Percentiles rank a stretch among this genome's conserved stretches.
phyloP scores from a whole-genome alignment of 2,329 filamentous ascomycete genomes.

The Ophiostoma montium region DNA sequence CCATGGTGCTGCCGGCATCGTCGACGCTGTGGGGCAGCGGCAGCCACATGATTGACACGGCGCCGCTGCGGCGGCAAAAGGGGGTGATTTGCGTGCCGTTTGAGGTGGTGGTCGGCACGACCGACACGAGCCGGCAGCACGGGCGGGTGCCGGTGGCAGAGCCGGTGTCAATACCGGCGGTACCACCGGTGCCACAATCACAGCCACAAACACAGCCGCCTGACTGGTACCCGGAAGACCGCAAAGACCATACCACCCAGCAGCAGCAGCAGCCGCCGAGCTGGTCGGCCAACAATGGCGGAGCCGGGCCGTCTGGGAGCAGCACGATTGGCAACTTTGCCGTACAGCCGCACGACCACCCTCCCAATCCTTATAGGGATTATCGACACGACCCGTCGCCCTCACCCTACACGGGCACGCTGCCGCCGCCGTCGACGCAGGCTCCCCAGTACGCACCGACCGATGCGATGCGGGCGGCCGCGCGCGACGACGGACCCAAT shows the following conservation, averaged over 20 bases:
- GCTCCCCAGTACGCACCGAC: constrained; percentile 38
- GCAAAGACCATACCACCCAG: constrained; percentile 12
- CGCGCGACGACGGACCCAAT: constrained; percentile 43
- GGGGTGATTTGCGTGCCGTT: constrained; percentile 80
- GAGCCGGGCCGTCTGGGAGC: background rate
- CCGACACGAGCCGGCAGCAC: constrained; percentile 51
- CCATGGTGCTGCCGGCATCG: constrained; percentile 11
- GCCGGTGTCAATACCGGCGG: constrained; percentile 4
- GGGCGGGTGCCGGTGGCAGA: constrained; percentile 17
- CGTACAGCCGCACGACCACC: background rate
- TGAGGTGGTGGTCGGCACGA: constrained; percentile 75
- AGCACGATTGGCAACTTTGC: no score
- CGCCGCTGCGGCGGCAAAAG: constrained; percentile 73
- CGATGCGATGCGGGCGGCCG: constrained; percentile 31
- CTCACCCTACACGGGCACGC: constrained; percentile 12
- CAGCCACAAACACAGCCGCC: constrained; percentile 2
- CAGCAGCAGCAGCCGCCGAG: constrained; percentile 4
- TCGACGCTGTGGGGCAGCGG: constrained; percentile 13
- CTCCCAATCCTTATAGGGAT: background rate
- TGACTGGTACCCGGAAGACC: constrained; percentile 10
- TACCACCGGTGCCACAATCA: constrained; percentile 13
- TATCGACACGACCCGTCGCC: no score
- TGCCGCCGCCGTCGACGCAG: constrained; percentile 19
- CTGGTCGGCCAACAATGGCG: constrained; percentile 2
- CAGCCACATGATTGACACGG: constrained; percentile 63